These are phyloP conservation scores for Aquilaria agallochum DNA, from an alignment of 441 rosid genomes.

Conservation along the genomic window DNA sequence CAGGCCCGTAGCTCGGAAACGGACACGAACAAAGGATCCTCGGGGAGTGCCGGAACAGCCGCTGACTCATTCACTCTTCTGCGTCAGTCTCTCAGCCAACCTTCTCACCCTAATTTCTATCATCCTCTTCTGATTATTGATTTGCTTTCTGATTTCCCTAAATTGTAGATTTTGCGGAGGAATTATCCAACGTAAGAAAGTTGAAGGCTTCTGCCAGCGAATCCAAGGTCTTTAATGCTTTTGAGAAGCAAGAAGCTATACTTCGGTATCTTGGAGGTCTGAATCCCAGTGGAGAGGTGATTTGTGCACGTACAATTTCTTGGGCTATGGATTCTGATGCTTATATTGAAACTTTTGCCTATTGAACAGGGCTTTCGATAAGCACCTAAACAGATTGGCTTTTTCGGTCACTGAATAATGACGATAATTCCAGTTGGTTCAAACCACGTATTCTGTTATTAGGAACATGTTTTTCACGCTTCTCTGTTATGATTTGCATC, in stretches of 20 bases:
- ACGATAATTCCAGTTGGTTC: too few relatives aligned
- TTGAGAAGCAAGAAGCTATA: conserved; percentile 72
- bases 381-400: too few relatives aligned
- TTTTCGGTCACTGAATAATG: too few relatives aligned
- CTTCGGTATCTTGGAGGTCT: conserved; percentile 55
- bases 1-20: conserved; percentile 47
- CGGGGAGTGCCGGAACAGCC: conserved; percentile 45
- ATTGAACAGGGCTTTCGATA: too few relatives aligned
- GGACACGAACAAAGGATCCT: conserved; percentile 74
- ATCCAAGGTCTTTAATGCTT: conserved; percentile 64
- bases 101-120: not conserved
- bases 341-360: not conserved
- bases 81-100: conserved; percentile 29
- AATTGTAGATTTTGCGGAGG: conserved; percentile 59
- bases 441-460: not conserved
- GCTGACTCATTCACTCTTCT: conserved; percentile 61
- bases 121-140: too few relatives aligned
- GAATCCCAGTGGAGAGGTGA: conserved; percentile 78
- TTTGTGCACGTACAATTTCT: conserved; percentile 17
- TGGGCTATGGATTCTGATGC: too few relatives aligned
- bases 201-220: conserved; percentile 70
- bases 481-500: not conserved
- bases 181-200: conserved; percentile 54
- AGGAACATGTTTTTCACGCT: too few relatives aligned
- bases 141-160: not conserved